A percentile compares a stretch with the other conserved stretches of the same genome.
Conservation (phyloP, 305 asterid species). For the Solanum hybrid region DNA sequence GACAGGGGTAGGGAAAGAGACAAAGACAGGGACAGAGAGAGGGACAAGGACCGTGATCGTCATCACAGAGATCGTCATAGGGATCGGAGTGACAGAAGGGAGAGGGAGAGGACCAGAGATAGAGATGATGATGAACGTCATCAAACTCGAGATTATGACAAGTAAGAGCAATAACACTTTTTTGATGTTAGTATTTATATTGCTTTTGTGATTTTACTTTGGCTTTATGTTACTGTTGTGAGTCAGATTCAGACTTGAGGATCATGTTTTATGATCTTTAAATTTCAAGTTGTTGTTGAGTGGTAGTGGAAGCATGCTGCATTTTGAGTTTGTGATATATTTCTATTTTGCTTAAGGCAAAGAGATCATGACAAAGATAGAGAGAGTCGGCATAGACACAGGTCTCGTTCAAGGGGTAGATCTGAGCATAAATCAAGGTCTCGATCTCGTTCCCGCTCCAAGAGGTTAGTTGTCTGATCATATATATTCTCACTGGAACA, state of each 20-base stretch:
- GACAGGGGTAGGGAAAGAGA: background rate
- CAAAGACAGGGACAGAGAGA: slow-evolving; percentile 5
- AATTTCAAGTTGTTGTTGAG: background rate
- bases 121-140: slow-evolving; percentile 28
- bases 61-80: slow-evolving; percentile 4
- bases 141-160: slow-evolving; percentile 4
- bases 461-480: slow-evolving; percentile 37
- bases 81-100: slow-evolving; percentile 11
- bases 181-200: background rate
- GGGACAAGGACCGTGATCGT: slow-evolving; percentile 6
- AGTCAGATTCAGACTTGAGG: background rate
- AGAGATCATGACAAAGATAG: slow-evolving; percentile 66
- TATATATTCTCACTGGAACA: background rate
- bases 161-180: slow-evolving; percentile 1
- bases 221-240: background rate
- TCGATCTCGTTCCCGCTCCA: slow-evolving; percentile 66
- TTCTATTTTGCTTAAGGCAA: slow-evolving; percentile 33
- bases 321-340: background rate
- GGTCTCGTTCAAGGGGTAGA: slow-evolving; percentile 61
- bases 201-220: background rate
- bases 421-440: slow-evolving; percentile 78
- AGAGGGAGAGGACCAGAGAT: slow-evolving; percentile 10
- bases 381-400: slow-evolving; percentile 57
- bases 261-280: background rate
- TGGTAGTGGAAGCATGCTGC: background rate